Evolutionary conservation across 768 basidiomycete genomes (phyloP).

Genomic region (Nevesoporus exiguus): DNA sequence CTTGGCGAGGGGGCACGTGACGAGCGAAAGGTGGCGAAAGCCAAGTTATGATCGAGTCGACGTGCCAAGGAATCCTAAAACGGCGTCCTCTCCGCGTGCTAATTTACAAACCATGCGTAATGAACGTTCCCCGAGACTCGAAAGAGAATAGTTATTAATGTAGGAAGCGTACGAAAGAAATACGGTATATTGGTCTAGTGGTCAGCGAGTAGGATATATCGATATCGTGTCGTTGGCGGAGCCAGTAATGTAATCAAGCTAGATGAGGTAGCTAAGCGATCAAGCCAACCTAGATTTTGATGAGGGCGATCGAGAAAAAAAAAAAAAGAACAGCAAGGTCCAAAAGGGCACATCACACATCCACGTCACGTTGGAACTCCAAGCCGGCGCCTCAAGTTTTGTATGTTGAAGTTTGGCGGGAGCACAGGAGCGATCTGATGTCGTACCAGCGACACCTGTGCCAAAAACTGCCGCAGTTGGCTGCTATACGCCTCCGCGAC

Average conservation of each 20-base stretch:
- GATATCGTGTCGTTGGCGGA: too few relatives aligned
- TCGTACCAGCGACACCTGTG: constrained; percentile 29
- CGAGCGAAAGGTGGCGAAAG: constrained; percentile 16
- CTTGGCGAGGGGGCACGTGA: constrained; percentile 36
- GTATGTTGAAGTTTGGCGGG: constrained; percentile 32
- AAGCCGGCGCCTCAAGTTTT: constrained; percentile 29
- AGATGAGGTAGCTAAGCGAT: background rate
- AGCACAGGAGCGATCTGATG: constrained; percentile 32
- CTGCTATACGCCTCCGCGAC: constrained; percentile 29
- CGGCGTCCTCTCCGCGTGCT: constrained; percentile 4
- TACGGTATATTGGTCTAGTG: constrained; percentile 10
- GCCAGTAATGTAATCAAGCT: too few relatives aligned
- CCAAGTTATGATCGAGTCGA: constrained; percentile 20
- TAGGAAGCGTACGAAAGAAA: background rate
- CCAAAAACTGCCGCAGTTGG: constrained; percentile 30
- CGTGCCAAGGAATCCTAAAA: background rate
- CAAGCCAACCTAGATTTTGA: background rate
- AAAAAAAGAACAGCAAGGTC: background rate
- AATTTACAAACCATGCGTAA: constrained; percentile 5
- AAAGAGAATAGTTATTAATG: background rate
- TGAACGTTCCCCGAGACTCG: background rate
- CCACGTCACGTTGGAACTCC: constrained; percentile 21
- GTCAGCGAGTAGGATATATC: background rate
- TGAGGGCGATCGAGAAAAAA: background rate
- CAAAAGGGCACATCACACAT: background rate